Conservation (phyloP, 495 filamentous ascomycete genomes). For the Talaromyces ruber region DNA sequence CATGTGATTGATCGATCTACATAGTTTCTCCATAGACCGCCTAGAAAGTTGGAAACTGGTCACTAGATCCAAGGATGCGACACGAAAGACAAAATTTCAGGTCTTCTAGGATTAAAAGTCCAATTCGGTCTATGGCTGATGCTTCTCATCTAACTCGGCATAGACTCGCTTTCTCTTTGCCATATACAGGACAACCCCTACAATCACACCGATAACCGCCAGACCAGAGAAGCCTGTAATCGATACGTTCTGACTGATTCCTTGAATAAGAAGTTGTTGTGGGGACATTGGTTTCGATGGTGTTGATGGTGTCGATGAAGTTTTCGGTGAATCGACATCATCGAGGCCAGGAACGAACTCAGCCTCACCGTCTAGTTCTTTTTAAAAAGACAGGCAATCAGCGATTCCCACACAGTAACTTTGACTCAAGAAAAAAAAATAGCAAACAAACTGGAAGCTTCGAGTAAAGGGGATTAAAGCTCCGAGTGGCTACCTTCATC, state of each 20-base stretch:
- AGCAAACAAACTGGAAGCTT: constrained; percentile 10
- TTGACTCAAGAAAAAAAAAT: constrained; percentile 6
- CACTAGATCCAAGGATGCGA: neutral
- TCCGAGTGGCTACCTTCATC: constrained; percentile 99
- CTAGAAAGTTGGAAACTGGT: neutral
- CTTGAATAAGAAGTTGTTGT: neutral
- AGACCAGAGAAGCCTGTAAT: neutral
- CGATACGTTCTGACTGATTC: neutral
- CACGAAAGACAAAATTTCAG: neutral
- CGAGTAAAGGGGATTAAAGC: constrained; percentile 52
- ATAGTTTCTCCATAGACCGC: neutral
- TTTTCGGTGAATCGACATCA: neutral
- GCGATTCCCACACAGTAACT: constrained; percentile 18
- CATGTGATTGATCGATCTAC: neutral
- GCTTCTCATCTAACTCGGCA: constrained; percentile 10
- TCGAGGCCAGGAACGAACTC: neutral
- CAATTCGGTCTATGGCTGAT: neutral
- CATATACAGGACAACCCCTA: constrained; percentile 1
- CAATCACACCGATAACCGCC: neutral
- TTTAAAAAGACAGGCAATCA: constrained; percentile 20
- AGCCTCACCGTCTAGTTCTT: constrained; percentile 10
- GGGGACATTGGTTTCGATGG: neutral
- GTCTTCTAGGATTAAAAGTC: neutral
- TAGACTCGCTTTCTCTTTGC: constrained; percentile 7
- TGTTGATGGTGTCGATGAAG: neutral